Conservation (phyloP, 768 basidiomycete species). For the Auricularia cornea region DNA sequence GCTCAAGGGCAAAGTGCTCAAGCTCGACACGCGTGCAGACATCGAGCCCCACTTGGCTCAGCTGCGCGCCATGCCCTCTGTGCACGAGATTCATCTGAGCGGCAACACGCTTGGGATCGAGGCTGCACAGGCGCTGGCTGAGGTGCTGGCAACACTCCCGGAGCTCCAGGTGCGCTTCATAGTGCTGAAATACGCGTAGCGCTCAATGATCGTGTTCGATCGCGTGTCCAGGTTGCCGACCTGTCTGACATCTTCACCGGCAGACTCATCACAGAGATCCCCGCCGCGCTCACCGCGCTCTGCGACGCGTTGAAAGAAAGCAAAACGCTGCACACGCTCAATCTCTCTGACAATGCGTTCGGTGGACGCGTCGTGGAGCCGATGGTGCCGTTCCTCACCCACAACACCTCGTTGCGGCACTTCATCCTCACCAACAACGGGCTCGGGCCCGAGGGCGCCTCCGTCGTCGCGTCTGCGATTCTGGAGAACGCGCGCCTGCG, state of each 20-base stretch:
- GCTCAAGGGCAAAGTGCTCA: constrained; percentile 61
- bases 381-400: constrained; percentile 80
- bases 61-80: constrained; percentile 33
- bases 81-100: constrained; percentile 86
- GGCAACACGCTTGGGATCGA: constrained; percentile 93
- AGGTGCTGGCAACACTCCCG: constrained; percentile 61
- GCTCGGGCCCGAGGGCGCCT: constrained; percentile 83
- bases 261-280: constrained; percentile 92
- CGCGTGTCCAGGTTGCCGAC: constrained; percentile 66
- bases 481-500: constrained; percentile 62
- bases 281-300: constrained; percentile 75
- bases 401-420: constrained; percentile 73
- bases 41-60: constrained; percentile 60
- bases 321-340: constrained; percentile 72
- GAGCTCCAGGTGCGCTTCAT: constrained; percentile 52
- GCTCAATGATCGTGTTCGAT: background rate
- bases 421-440: constrained; percentile 96
- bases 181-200: background rate
- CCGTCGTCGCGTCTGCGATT: constrained; percentile 77
- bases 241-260: constrained; percentile 98
- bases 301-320: constrained; percentile 81
- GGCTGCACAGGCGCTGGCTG: constrained; percentile 76
- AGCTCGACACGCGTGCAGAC: constrained; percentile 68
- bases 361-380: constrained; percentile 92
- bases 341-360: constrained; percentile 94